Conservation (phyloP, 2,329 filamentous ascomycete genomes). For the Cryphonectria radicalis region DNA sequence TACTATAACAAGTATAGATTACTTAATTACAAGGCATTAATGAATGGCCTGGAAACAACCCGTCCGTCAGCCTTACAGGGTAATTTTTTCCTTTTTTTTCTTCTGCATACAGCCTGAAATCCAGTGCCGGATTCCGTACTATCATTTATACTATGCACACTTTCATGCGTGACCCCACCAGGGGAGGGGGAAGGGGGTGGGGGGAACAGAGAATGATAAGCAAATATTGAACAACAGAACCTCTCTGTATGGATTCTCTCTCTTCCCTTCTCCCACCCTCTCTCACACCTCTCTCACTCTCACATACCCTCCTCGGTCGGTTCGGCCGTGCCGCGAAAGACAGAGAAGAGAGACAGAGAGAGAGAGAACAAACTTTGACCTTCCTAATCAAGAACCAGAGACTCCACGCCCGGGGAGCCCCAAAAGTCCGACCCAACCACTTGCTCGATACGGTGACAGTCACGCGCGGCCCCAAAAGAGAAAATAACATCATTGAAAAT, state of each 20-base stretch:
- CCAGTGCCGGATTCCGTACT: not conserved
- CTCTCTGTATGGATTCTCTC: too few relatives aligned
- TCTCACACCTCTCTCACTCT: not conserved
- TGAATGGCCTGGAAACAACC: not conserved
- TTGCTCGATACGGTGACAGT: not conserved
- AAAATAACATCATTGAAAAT: not conserved
- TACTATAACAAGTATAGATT: too few relatives aligned
- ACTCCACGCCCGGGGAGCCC: not conserved
- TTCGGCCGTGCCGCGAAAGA: not conserved
- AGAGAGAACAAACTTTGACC: not conserved
- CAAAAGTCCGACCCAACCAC: not conserved
- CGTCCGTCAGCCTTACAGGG: not conserved
- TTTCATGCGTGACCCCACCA: not conserved
- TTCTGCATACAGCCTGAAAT: not conserved
- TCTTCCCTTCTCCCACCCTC: too few relatives aligned
- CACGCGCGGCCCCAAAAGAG: not conserved
- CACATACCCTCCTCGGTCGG: not conserved
- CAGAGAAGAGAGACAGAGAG: too few relatives aligned
- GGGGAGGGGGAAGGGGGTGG: too few relatives aligned
- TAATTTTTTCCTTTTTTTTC: not conserved
- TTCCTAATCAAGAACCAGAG: not conserved
- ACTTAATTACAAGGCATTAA: not conserved
- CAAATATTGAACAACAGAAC: not conserved
- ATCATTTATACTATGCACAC: not conserved
- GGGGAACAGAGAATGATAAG: not conserved